Conservation (phyloP, 2,329 filamentous ascomycete species). For the Aspergillus pseudotamarii region DNA sequence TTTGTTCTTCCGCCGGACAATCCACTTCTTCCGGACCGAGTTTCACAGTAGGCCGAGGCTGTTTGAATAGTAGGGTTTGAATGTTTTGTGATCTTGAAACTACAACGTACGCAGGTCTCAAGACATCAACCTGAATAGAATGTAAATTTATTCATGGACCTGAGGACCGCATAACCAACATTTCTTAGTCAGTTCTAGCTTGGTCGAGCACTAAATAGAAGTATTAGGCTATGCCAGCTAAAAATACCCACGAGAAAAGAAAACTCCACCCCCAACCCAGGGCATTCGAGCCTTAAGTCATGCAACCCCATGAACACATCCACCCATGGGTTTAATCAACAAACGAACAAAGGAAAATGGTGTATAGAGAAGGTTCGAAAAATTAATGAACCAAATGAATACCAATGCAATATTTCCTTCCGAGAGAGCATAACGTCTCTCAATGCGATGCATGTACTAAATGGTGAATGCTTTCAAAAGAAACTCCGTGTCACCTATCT, state of each 20-base stretch:
- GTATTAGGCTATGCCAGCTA: conserved; percentile 9
- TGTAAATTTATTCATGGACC: background rate
- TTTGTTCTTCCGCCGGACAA: background rate
- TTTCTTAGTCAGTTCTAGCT: background rate
- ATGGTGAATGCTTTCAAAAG: conserved; percentile 4
- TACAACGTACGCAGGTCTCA: background rate
- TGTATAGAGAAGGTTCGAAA: conserved; percentile 1
- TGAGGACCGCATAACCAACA: background rate
- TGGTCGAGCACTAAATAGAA: conserved; percentile 9
- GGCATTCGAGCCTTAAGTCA: conserved; percentile 14
- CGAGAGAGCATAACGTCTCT: background rate
- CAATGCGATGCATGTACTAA: conserved; percentile 12
- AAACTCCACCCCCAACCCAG: conserved; percentile 17
- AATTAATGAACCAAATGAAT: conserved; percentile 8
- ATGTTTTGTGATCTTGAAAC: background rate
- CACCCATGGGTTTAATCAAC: conserved; percentile 7
- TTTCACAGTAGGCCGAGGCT: background rate
- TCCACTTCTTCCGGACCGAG: background rate
- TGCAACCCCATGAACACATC: conserved; percentile 19
- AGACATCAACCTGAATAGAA: background rate
- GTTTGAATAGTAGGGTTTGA: background rate
- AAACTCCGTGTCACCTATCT: conserved; percentile 8
- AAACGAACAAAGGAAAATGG: conserved; percentile 7
- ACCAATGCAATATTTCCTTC: conserved; percentile 15
- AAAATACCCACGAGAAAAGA: conserved; percentile 12